A percentile compares a stretch with the other conserved stretches of the same genome.
phyloP scores from a whole-genome alignment of 2,329 filamentous ascomycete species.

The Cladorrhinum sp. region DNA sequence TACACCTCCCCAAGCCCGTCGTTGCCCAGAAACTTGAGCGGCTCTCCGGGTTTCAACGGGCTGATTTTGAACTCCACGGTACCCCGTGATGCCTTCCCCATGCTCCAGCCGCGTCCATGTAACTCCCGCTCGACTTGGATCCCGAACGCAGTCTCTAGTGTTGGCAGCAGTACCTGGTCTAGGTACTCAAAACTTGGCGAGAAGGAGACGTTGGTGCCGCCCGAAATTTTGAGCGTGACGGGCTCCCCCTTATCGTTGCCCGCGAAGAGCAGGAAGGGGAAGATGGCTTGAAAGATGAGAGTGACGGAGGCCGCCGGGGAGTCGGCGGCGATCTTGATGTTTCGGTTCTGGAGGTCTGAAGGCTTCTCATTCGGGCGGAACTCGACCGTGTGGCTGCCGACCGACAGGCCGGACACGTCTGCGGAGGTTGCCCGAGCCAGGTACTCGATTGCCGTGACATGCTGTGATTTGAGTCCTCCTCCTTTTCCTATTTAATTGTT shows the following conservation, averaged over 20 bases:
- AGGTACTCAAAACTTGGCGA: conserved; percentile 61
- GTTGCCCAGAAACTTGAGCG: conserved; percentile 37
- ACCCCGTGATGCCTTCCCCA: conserved; percentile 41
- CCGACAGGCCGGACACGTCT: conserved; percentile 46
- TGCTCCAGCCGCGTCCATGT: conserved; percentile 49
- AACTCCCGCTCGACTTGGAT: conserved; percentile 46
- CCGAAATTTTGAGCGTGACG: conserved; percentile 50
- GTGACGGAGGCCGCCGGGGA: conserved; percentile 53
- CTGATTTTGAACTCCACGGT: conserved; percentile 45
- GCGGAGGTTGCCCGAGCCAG: conserved; percentile 52
- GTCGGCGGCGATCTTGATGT: conserved; percentile 48
- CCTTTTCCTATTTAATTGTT: neutral
- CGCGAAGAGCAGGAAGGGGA: conserved; percentile 58
- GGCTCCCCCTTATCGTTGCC: conserved; percentile 42
- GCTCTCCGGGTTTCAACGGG: conserved; percentile 34
- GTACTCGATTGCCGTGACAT: conserved; percentile 54
- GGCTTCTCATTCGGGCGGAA: conserved; percentile 44
- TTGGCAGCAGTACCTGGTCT: conserved; percentile 58
- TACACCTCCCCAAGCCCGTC: conserved; percentile 23
- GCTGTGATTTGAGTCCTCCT: conserved; percentile 62
- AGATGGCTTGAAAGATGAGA: conserved; percentile 58
- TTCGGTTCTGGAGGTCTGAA: conserved; percentile 33
- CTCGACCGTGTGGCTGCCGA: conserved; percentile 50
- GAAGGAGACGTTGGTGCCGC: conserved; percentile 58
- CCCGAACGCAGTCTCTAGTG: conserved; percentile 48